Base-by-base conservation (phyloP, 352 stramenopile genomes). In the Phytophthora megakarya region DNA sequence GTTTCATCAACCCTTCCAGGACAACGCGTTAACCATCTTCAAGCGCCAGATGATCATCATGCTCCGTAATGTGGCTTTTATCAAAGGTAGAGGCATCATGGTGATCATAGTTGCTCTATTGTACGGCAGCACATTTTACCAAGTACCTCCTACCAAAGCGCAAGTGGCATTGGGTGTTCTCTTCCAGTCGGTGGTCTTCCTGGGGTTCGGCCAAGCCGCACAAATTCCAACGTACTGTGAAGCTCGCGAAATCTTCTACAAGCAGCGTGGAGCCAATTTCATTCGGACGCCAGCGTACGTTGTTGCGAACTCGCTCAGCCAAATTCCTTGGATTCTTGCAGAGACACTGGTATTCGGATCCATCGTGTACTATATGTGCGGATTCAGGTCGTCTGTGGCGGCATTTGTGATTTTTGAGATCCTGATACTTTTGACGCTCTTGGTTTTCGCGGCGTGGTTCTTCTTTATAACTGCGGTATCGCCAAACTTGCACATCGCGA, bases 111-210 rank as follows among this genome's bases (percentile, higher is more conserved):
- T 77, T 56, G 74, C 54, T 3, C n/a, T 85, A 1, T 40, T 80
- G 21, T 67, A 83, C 51, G 59, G 45, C 5, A 68, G 33, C 25
- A 72, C 53, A 4, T 85, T 85, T 43, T 83, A 72, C 58, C 57
- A 75, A 42, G 50, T 73, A 22, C 58, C 78, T 21, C 61, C 65
- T 4, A 43, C 22, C 10, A 38, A 79, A 5, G 52, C 69, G 0
- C 58, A 76, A 38, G 47, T 63, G 37, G 45, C 84, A 7, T 63
- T 95, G 50, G 85, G 90, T 22, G 67, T 93, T 26, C 62, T 92
- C 9, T 96, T 93, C 60, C 70, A 83, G 42, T 73, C 67, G 19
- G 65, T 87, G n/a, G 76, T 97, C 26, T 95, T 90, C 58, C 60
- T 90, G n/a, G 73, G 68, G 12, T 38, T 96, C 18, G 81, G 82